A percentile compares a stretch with the other conserved stretches of the same genome.
These are phyloP conservation scores for Lumnitzera littorea DNA, from an alignment of 345 rosid genomes.

Conservation along the genomic window DNA sequence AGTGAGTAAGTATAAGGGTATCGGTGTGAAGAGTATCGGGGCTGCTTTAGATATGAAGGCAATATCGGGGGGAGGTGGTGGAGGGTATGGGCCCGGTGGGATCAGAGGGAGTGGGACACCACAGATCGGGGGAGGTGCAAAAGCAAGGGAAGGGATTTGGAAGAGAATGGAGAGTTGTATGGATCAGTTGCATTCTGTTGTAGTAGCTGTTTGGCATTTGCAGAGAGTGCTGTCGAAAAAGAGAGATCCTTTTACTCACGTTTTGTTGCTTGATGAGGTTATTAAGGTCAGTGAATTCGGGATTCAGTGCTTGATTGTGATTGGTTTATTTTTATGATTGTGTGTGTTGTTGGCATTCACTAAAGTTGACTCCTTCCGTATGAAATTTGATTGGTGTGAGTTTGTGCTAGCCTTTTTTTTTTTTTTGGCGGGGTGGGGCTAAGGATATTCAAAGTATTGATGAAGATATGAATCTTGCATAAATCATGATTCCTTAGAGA, in stretches of 20 bases:
- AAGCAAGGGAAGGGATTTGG: conserved; percentile 89
- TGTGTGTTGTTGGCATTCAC: not conserved
- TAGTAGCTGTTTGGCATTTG: conserved; percentile 95
- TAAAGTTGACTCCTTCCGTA: too few relatives aligned
- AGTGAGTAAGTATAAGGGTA: conserved; percentile 66
- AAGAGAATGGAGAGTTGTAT: conserved; percentile 82
- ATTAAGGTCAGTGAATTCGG: conserved; percentile 46
- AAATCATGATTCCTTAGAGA: too few relatives aligned
- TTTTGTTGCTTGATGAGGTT: conserved; percentile 87
- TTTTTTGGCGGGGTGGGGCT: too few relatives aligned
- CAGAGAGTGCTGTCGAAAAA: conserved; percentile 94
- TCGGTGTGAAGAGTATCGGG: conserved; percentile 72
- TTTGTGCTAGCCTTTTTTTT: not conserved
- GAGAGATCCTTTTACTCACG: conserved; percentile 94
- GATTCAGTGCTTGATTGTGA: not conserved
- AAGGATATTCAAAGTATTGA: too few relatives aligned
- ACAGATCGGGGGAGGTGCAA: conserved; percentile 83
- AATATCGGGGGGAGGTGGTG: conserved; percentile 48
- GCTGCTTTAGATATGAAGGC: conserved; percentile 93
- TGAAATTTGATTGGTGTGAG: too few relatives aligned
- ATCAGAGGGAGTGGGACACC: conserved; percentile 88
- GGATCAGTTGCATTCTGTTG: conserved; percentile 75
- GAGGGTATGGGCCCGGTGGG: conserved; percentile 85
- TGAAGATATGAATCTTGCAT: too few relatives aligned
- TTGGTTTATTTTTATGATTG: not conserved